These are phyloP conservation scores for Dictyostelium capitatum DNA, from an alignment of 78 protist genomes.

Conservation along the genomic window DNA sequence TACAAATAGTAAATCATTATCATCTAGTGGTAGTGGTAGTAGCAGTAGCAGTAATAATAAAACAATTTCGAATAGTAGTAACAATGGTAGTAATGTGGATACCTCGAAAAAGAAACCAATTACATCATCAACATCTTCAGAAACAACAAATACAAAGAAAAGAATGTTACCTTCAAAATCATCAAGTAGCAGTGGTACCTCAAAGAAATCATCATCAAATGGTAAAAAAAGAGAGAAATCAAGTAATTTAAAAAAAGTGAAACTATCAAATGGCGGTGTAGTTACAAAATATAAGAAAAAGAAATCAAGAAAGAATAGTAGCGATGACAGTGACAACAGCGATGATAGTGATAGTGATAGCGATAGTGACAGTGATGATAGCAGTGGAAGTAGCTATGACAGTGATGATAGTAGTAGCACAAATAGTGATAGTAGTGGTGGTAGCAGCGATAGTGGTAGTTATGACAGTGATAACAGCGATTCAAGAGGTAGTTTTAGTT, in stretches of 20 bases:
- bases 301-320: not conserved
- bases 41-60: not conserved
- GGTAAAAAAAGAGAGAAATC: not conserved
- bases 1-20: not conserved
- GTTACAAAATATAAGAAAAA: slow-evolving; percentile 4
- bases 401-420: not conserved
- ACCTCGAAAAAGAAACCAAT: not conserved
- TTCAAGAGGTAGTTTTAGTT: slow-evolving; percentile 8
- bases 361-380: not conserved
- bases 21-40: not conserved
- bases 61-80: not conserved
- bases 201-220: not conserved
- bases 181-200: not conserved
- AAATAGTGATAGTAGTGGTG: not conserved
- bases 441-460: not conserved
- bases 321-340: not conserved
- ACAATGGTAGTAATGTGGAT: not conserved
- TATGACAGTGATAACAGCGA: not conserved
- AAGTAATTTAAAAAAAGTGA: slow-evolving; percentile 2
- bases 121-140: not conserved
- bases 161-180: slow-evolving; percentile 8
- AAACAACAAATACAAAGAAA: not conserved
- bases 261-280: not conserved
- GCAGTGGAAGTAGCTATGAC: not conserved
- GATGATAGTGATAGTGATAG: not conserved